Evolutionary conservation across 2,329 filamentous ascomycete genomes (phyloP), one percentile per base, ranked within the genome.

Genomic region (Pseudomassariella vexata): DNA sequence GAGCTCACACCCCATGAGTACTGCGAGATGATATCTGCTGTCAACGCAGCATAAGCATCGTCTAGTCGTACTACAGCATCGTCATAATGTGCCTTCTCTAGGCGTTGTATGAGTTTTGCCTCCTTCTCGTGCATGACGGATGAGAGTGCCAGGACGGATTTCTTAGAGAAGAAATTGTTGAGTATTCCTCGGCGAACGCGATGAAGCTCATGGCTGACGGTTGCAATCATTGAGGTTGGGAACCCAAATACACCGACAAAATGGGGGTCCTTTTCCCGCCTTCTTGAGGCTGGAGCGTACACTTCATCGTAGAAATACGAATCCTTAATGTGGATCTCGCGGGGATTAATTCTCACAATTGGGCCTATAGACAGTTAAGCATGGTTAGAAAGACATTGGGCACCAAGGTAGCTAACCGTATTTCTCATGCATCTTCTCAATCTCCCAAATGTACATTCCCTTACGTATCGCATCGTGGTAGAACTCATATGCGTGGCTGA

Each of bases 281-380:
- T 39, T 1, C 31, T 30, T 11, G 27, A 35, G 2, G 30, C 25
- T 3, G 28, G 23, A 7, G 34, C 34, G 24, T 52, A 53, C 4
- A 55, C 35, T 25, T 42, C 37, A 16, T 46, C 34, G 36, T 42
- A 45, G 35, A 45, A 56, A 27, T 55, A 42, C 15, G 53, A 41
- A 29, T 59, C 55, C 25, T 36, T 36, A 40, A 56, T 48, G 31
- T 56, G 53, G 10, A 59, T 22, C 28, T 58, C 54, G 9, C 45
- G 38, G 0, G 55, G 56, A 31, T 45, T 57, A 33, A 59, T 53
- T 14, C 56, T 45, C 19, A 59, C 39, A 31, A 59, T 50, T 4
- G 56, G 53, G 5, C 55, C 40, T 23, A n/a, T 14, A 18, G n/a
- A 16, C 9, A 10, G 9, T 18, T 17, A 22, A 19, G 33, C 10